A percentile compares a stretch with the other conserved stretches of the same genome.
Evolutionary conservation across 2,329 filamentous ascomycete genomes (phyloP).

Genomic region (Penicillium concentricum): DNA sequence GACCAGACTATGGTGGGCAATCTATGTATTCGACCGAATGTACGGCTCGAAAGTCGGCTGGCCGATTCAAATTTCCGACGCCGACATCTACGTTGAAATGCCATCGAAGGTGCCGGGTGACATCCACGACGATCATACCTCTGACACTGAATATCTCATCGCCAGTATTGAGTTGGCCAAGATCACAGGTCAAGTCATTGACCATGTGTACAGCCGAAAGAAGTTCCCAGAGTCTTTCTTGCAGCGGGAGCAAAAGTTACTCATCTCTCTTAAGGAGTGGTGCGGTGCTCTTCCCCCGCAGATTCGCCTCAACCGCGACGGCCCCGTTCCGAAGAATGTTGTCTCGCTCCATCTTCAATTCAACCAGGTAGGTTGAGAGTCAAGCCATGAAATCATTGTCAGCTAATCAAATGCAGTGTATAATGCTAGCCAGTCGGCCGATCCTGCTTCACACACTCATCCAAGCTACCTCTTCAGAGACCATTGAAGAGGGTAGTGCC

Average conservation of each 20-base stretch:
- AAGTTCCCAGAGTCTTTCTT: slow-evolving; percentile 29
- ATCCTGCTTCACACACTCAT: slow-evolving; percentile 35
- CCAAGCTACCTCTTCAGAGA: slow-evolving; percentile 12
- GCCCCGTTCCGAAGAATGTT: slow-evolving; percentile 21
- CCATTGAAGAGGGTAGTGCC: neutral
- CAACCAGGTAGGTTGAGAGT: slow-evolving; percentile 24
- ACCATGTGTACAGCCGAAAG: slow-evolving; percentile 28
- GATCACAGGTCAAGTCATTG: slow-evolving; percentile 28
- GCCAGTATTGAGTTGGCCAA: slow-evolving; percentile 31
- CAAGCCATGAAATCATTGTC: neutral
- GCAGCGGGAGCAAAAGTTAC: slow-evolving; percentile 34
- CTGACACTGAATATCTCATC: slow-evolving; percentile 30
- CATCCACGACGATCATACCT: slow-evolving; percentile 28
- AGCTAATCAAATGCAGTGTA: slow-evolving; percentile 25
- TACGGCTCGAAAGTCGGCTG: slow-evolving; percentile 48
- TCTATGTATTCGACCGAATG: slow-evolving; percentile 39
- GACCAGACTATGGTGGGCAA: slow-evolving; percentile 29
- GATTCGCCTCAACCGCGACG: slow-evolving; percentile 23
- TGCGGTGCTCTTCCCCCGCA: slow-evolving; percentile 30
- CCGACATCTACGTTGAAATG: slow-evolving; percentile 41
- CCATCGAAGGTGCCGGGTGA: slow-evolving; percentile 24
- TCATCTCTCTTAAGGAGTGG: slow-evolving; percentile 34
- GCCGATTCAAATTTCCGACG: slow-evolving; percentile 46
- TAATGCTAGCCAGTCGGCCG: slow-evolving; percentile 37
- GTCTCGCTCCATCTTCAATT: slow-evolving; percentile 35